These are phyloP conservation scores for Limonium bicolor DNA, from an alignment of 148 eudicot species.

Conservation along the genomic window DNA sequence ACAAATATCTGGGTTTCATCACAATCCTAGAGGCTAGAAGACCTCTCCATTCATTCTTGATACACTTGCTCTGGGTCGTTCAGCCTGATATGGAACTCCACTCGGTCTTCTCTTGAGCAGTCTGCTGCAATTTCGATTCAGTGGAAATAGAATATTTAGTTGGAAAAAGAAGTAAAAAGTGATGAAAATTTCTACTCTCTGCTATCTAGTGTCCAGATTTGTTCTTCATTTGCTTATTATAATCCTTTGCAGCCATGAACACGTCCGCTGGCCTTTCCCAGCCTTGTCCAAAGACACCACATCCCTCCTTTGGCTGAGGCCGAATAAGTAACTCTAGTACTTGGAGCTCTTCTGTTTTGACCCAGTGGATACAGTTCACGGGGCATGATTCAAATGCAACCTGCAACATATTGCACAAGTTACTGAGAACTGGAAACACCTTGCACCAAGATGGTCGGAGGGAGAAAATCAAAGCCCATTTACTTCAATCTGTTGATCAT, in stretches of 20 bases:
- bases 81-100: neutral
- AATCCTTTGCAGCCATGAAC: slow-evolving; percentile 32
- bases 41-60: neutral
- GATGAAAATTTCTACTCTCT: neutral
- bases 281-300: slow-evolving; percentile 47
- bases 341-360: slow-evolving; percentile 29
- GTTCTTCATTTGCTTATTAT: slow-evolving; percentile 19
- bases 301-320: slow-evolving; percentile 34
- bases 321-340: slow-evolving; percentile 25
- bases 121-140: neutral
- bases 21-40: slow-evolving; percentile 1
- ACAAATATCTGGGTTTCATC: too few species aligned
- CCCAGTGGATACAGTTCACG: slow-evolving; percentile 52
- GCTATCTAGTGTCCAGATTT: slow-evolving; percentile 7
- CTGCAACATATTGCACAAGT: too few species aligned
- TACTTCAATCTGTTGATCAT: slow-evolving; percentile 23
- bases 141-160: neutral
- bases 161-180: neutral
- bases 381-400: slow-evolving; percentile 42
- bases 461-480: too few species aligned
- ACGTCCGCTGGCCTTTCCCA: slow-evolving; percentile 46
- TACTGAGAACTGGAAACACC: too few species aligned
- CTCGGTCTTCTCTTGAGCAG: neutral
- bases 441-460: too few species aligned
- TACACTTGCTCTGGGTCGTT: neutral